phyloP scores from a whole-genome alignment of 257 asterid species.

The Ocimum tenuiflorum region DNA sequence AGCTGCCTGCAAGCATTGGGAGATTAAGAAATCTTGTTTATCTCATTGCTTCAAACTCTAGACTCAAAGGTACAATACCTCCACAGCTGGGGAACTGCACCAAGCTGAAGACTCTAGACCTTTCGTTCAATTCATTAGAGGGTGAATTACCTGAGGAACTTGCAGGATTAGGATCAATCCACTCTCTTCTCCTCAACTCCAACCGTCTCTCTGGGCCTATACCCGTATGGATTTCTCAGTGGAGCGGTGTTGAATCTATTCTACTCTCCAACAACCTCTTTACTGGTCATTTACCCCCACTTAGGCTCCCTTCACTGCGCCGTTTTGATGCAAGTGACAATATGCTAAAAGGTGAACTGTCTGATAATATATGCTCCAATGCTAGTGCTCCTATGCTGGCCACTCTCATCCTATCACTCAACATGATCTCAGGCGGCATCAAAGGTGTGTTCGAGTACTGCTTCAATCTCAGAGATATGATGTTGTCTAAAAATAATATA shows the following conservation, averaged over 20 bases:
- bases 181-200: constrained; percentile 42
- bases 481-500: constrained; percentile 51
- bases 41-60: constrained; percentile 45
- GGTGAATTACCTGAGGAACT: constrained; percentile 54
- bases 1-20: constrained; percentile 52
- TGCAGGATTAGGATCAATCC: constrained; percentile 41
- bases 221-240: constrained; percentile 69
- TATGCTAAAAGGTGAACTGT: constrained; percentile 50
- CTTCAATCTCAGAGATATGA: constrained; percentile 38
- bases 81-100: constrained; percentile 46
- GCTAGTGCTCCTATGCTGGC: constrained; percentile 34
- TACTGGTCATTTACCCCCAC: constrained; percentile 52
- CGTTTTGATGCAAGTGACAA: constrained; percentile 50
- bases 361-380: constrained; percentile 40
- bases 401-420: constrained; percentile 39
- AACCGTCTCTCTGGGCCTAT: constrained; percentile 56
- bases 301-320: constrained; percentile 41
- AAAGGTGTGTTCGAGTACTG: constrained; percentile 39
- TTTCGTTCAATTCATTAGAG: constrained; percentile 51
- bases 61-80: constrained; percentile 58
- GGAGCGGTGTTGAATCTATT: constrained; percentile 43
- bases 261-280: constrained; percentile 48
- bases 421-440: constrained; percentile 53
- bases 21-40: constrained; percentile 36
- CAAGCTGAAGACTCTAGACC: constrained; percentile 40